Conservation (phyloP, 1,284 basidiomycete genomes). For the Austropuccinia psidii region DNA sequence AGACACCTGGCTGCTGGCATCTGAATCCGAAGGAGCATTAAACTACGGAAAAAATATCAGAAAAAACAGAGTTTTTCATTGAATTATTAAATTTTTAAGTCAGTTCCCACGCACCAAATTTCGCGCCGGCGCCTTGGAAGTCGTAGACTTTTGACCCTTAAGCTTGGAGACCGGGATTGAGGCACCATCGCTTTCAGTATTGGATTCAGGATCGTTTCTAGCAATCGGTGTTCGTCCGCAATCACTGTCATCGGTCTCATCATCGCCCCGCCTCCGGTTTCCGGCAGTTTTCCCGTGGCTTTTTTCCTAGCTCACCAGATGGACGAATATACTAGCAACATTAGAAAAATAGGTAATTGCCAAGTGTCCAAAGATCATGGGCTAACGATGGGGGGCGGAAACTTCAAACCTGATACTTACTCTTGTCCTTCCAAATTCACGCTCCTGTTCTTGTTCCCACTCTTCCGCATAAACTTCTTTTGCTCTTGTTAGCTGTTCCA, state of each 20-base stretch:
- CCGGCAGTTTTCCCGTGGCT: constrained; percentile 37
- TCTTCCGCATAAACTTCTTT: constrained; percentile 40
- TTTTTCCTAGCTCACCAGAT: constrained; percentile 34
- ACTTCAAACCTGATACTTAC: constrained; percentile 63
- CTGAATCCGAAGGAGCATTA: not conserved
- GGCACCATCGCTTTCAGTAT: constrained; percentile 12
- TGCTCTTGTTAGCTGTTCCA: constrained; percentile 30
- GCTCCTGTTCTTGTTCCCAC: constrained; percentile 56
- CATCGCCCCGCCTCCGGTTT: constrained; percentile 39
- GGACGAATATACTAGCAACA: too few relatives aligned
- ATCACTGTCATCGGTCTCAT: constrained; percentile 41
- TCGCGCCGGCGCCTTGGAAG: too few relatives aligned
- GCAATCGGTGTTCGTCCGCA: constrained; percentile 37
- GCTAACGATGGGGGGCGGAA: too few relatives aligned
- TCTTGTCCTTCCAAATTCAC: constrained; percentile 59
- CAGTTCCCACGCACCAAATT: too few relatives aligned
- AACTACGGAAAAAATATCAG: not conserved
- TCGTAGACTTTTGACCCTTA: not conserved
- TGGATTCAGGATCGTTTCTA: not conserved
- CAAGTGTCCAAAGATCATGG: too few relatives aligned
- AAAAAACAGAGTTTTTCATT: not conserved
- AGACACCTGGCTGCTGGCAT: constrained; percentile 48
- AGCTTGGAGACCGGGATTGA: not conserved
- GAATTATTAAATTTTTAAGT: not conserved
- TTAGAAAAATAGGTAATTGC: too few relatives aligned